Evolutionary conservation across 2,329 filamentous ascomycete species (phyloP), one percentile per base, ranked within the genome.

Genomic region (Ophiostoma himal-ulmi): DNA sequence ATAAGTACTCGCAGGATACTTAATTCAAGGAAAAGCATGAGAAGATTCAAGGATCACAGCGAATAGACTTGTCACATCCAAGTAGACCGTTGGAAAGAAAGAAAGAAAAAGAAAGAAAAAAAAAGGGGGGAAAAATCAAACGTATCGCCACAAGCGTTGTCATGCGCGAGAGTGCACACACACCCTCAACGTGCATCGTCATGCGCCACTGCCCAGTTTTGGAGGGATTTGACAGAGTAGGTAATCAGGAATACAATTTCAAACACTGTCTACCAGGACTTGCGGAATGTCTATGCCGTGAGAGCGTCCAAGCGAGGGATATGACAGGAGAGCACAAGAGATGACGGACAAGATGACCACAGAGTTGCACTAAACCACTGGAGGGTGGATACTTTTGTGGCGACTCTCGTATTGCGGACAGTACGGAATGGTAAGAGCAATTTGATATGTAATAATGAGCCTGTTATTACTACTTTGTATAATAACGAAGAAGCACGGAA

Each of bases 181-280:
- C 57, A 30, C 57, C 22, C 14, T 34, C 57, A 34, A 30, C 26
- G 26, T 62, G 26, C 57, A 62, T 34, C 57, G 57, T 36, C 57
- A 62, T 62, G 57, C 57, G 57, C 57, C 57, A 34, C 57, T 62
- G 57, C 57, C 57, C 57, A 62, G 57, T 62, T 62, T 57, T 57
- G 52, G 10, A 30, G 8, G 30, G 17, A 60, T 34, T 2, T 17
- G 26, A 62, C 22, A 34, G 57, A 57, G 52, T 17, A 44, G 14
- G 39, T 13, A 22, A 3, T 54, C 3, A 14, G 4, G 4, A 11
- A 48, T 57, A 57, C 52, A 30, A 22, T 57, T n/a, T 26, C 52
- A 26, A 26, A 10, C 52, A 57, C 52, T 57, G 52, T 57, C 52
- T n/a, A 17, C 20, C 52, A 10, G 52, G 22, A 11, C 22, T 26